phyloP scores from a whole-genome alignment of 208 protist genomes.

The Spironucleus salmonicida region DNA sequence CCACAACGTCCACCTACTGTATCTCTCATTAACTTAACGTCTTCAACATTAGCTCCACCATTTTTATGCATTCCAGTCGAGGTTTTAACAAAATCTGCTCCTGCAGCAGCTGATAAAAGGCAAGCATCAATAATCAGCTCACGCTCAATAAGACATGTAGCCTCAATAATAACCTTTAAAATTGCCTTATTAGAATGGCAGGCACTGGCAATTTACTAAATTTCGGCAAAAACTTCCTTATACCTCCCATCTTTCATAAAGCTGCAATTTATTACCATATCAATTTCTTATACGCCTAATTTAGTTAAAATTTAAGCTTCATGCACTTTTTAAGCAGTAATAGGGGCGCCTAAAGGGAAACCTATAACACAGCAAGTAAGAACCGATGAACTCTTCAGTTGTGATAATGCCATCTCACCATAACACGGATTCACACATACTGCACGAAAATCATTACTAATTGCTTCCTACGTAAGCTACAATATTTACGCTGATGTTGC shows the following conservation, averaged over 20 bases:
- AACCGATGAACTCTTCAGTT: constrained; percentile 51
- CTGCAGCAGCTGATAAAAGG: constrained; percentile 60
- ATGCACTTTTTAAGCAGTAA: constrained; percentile 56
- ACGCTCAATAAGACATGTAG: constrained; percentile 59
- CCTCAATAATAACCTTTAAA: constrained; percentile 68
- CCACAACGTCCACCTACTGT: constrained; percentile 57
- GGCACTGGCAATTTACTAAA: constrained; percentile 53
- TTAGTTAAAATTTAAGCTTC: constrained; percentile 56
- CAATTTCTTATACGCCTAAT: constrained; percentile 66
- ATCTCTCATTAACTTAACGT: constrained; percentile 64
- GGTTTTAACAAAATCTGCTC: constrained; percentile 74
- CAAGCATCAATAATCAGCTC: constrained; percentile 68
- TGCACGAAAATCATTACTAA: constrained; percentile 57
- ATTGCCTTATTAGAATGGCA: neutral
- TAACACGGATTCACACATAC: constrained; percentile 71
- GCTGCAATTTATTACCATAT: constrained; percentile 77
- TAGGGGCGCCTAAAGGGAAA: constrained; percentile 70
- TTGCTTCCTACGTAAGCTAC: constrained; percentile 63
- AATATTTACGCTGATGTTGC: neutral
- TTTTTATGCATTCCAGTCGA: constrained; percentile 69
- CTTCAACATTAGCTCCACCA: constrained; percentile 61
- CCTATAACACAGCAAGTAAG: constrained; percentile 57
- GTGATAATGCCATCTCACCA: constrained; percentile 48
- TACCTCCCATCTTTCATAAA: constrained; percentile 62
- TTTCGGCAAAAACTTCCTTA: constrained; percentile 60